Percentiles rank a stretch among this genome's conserved stretches.
These are phyloP conservation scores for Hygrophoropsis aurantiaca DNA, from an alignment of 768 basidiomycete species.

Conservation along the genomic window DNA sequence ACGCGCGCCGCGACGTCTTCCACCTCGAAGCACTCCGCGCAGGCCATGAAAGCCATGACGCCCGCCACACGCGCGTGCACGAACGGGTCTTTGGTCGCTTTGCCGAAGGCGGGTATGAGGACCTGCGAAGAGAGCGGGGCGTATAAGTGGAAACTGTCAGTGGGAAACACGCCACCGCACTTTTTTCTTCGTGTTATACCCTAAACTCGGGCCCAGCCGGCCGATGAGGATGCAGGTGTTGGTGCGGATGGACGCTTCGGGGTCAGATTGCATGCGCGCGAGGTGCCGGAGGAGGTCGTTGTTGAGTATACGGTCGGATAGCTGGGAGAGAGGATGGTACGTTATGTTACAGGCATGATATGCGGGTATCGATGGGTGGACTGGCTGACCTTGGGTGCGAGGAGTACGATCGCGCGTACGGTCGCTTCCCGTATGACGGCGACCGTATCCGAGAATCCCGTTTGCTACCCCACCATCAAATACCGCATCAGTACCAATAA, in stretches of 20 bases:
- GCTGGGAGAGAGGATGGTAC: conserved; percentile 43
- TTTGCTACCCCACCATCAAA: conserved; percentile 63
- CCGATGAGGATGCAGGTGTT: conserved; percentile 97
- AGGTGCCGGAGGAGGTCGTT: conserved; percentile 93
- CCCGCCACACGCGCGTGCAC: conserved; percentile 93
- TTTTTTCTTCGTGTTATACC: conserved; percentile 88
- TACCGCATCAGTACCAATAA: not conserved
- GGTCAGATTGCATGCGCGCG: conserved; percentile 89
- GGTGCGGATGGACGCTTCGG: conserved; percentile 93
- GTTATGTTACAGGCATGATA: conserved; percentile 2
- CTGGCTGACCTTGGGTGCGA: conserved; percentile 77
- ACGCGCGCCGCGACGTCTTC: conserved; percentile 91
- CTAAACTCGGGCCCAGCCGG: conserved; percentile 80
- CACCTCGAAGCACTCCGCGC: conserved; percentile 81
- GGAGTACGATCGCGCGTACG: conserved; percentile 78
- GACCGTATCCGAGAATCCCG: conserved; percentile 93
- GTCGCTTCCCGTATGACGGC: conserved; percentile 94
- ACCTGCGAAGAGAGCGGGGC: conserved; percentile 29
- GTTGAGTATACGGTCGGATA: conserved; percentile 90
- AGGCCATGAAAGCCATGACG: conserved; percentile 94
- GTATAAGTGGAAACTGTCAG: no score
- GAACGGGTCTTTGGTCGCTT: conserved; percentile 87
- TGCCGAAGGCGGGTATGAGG: conserved; percentile 91
- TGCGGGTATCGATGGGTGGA: not conserved
- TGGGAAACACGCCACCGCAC: no score